Conservation (phyloP, 208 protist species). For the Trypanosoma grayi region DNA sequence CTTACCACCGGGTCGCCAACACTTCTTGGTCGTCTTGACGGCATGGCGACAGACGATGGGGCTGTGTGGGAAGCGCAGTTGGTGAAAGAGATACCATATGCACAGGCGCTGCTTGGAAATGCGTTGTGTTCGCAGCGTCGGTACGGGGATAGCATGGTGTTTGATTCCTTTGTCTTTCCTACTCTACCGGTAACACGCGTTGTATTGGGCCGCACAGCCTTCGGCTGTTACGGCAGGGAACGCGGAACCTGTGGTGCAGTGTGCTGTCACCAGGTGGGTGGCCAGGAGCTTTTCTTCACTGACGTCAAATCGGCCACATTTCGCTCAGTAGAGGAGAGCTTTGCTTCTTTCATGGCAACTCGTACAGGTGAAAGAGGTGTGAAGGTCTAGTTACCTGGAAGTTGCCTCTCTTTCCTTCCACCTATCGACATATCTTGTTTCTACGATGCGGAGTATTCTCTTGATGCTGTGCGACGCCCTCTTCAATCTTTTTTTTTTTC, state of each 20-base stretch:
- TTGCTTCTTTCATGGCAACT: constrained; percentile 1
- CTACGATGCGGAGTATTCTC: no score
- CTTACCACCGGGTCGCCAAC: constrained; percentile 5
- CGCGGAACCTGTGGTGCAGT: background rate
- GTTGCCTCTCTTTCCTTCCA: no score
- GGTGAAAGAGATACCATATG: background rate
- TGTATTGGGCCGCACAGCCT: constrained; percentile 15
- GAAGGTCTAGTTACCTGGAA: no score
- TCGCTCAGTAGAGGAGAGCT: constrained; percentile 10
- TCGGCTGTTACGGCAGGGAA: background rate
- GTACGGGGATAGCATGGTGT: background rate
- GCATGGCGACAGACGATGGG: background rate
- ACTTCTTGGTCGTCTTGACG: background rate
- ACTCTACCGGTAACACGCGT: constrained; percentile 21
- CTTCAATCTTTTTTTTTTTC: background rate
- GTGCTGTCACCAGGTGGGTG: constrained; percentile 1
- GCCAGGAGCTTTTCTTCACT: constrained; percentile 19
- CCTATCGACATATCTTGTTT: no score
- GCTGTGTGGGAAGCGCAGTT: background rate
- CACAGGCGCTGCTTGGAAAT: constrained; percentile 11
- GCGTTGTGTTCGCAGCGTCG: background rate
- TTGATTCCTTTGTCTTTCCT: constrained; percentile 6
- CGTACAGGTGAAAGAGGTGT: background rate
- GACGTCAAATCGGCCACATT: background rate
- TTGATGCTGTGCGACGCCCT: background rate